phyloP scores from a whole-genome alignment of 345 rosid species.

The Linum usitatissimum region DNA sequence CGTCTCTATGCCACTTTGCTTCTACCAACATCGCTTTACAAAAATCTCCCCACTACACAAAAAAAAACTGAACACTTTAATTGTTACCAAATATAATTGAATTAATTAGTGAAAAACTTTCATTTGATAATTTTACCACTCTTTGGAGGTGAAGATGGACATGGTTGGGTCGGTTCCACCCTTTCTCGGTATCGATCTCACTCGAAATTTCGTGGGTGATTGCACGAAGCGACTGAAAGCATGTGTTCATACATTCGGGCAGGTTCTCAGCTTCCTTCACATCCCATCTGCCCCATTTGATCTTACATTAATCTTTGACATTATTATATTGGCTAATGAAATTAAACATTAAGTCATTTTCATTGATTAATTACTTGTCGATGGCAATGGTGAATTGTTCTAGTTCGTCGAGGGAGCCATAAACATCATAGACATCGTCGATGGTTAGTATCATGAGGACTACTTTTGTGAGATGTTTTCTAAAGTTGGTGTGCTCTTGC shows the following conservation, averaged over 20 bases:
- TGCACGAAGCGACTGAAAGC: slow-evolving; percentile 27
- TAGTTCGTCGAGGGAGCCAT: slow-evolving; percentile 40
- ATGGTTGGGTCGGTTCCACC: slow-evolving; percentile 5
- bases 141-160: slow-evolving; percentile 20
- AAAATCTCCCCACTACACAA: slow-evolving; percentile 40
- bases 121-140: slow-evolving; percentile 21
- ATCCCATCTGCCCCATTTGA: slow-evolving; percentile 27
- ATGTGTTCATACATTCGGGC: slow-evolving; percentile 39
- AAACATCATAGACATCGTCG: slow-evolving; percentile 46
- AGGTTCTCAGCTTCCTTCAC: slow-evolving; percentile 12
- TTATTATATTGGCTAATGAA: background rate
- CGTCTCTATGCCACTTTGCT: slow-evolving; percentile 35
- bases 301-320: background rate
- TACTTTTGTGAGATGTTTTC: slow-evolving; percentile 37
- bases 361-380: slow-evolving; percentile 15
- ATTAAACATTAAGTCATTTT: too few relatives aligned
- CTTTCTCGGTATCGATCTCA: slow-evolving; percentile 27
- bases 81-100: too few relatives aligned
- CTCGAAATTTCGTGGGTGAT: slow-evolving; percentile 24
- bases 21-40: slow-evolving; percentile 37
- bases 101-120: too few relatives aligned
- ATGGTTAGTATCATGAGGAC: slow-evolving; percentile 26
- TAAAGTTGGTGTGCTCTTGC: slow-evolving; percentile 22
- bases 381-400: slow-evolving; percentile 36
- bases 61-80: background rate